Evolutionary conservation across 2,329 filamentous ascomycete species (phyloP).

Genomic region (Stachybotrys echinatus): DNA sequence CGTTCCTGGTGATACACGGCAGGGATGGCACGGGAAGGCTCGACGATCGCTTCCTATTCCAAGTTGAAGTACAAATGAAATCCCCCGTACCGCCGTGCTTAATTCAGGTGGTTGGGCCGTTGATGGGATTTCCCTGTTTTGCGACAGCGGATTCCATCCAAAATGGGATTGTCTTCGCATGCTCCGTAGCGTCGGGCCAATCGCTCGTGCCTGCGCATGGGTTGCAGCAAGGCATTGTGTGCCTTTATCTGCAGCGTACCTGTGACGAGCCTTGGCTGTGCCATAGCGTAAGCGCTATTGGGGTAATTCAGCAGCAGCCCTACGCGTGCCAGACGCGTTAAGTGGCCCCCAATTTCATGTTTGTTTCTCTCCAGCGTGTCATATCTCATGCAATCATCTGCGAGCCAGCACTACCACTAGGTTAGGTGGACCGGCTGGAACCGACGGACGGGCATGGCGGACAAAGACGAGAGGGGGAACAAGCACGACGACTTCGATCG

Average conservation of each 20-base stretch:
- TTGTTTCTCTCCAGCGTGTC: neutral
- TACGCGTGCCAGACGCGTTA: conserved; percentile 12
- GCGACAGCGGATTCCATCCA: neutral
- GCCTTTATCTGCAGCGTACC: conserved; percentile 2
- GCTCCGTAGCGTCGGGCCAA: neutral
- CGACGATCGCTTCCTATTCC: neutral
- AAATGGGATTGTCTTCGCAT: neutral
- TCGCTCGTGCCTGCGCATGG: neutral
- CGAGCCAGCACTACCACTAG: neutral
- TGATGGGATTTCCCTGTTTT: neutral
- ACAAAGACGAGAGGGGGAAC: neutral
- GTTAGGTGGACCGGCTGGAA: too few species aligned
- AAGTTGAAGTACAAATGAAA: neutral
- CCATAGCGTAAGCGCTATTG: neutral
- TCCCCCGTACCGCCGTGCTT: neutral
- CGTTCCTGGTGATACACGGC: neutral
- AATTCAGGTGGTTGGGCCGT: neutral
- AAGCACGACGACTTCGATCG: neutral
- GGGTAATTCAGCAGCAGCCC: conserved; percentile 4
- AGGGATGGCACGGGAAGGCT: neutral
- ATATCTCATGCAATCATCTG: neutral
- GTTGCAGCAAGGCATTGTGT: neutral
- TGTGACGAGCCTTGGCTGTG: neutral
- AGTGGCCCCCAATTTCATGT: neutral
- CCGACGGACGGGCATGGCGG: neutral